Percentiles rank a stretch among this genome's conserved stretches.
Evolutionary conservation across 2,329 filamentous ascomycete genomes (phyloP).

Genomic region (Penicillium sp.): DNA sequence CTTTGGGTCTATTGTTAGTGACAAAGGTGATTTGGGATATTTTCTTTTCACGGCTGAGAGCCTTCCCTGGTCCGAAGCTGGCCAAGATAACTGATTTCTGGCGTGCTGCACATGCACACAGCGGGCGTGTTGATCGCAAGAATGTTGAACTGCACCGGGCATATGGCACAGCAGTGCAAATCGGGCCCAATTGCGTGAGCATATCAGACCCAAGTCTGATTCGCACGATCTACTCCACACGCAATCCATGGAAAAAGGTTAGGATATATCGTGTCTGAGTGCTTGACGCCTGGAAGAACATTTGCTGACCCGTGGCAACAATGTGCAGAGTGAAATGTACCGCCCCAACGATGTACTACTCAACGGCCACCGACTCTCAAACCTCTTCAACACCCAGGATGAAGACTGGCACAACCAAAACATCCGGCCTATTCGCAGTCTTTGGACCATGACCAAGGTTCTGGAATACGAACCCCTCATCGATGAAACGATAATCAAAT

Average conservation of each 20-base stretch:
- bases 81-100: conserved; percentile 19
- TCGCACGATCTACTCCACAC: conserved; percentile 35
- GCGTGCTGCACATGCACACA: conserved; percentile 13
- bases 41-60: conserved; percentile 12
- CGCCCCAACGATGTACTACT: conserved; percentile 27
- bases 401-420: conserved; percentile 28
- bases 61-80: conserved; percentile 16
- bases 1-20: conserved; percentile 10
- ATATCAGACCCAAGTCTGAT: conserved; percentile 40
- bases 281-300: background rate
- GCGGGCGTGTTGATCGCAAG: conserved; percentile 16
- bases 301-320: conserved; percentile 1
- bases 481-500: conserved; percentile 26
- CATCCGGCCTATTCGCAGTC: conserved; percentile 23
- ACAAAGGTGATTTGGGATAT: conserved; percentile 12
- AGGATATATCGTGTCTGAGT: background rate
- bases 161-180: conserved; percentile 41
- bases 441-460: conserved; percentile 29
- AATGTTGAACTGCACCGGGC: conserved; percentile 34
- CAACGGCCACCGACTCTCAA: conserved; percentile 26
- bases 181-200: conserved; percentile 41
- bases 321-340: conserved; percentile 29
- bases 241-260: conserved; percentile 23
- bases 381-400: conserved; percentile 28
- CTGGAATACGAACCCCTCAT: conserved; percentile 28